These are phyloP conservation scores for Sesbania bispinosa DNA, from an alignment of 306 rosid species.

Conservation along the genomic window DNA sequence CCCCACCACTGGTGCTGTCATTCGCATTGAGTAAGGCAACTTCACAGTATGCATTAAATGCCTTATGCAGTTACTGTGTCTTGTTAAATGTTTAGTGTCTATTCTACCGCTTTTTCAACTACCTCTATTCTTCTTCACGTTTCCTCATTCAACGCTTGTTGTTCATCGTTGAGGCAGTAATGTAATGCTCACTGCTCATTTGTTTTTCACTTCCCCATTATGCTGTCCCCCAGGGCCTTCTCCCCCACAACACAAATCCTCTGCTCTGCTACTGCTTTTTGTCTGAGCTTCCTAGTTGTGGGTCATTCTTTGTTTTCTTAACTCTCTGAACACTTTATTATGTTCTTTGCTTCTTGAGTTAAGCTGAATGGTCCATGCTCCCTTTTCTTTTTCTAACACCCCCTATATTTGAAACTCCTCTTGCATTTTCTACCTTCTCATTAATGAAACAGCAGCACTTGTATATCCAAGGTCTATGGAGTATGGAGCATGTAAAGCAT, in stretches of 20 bases:
- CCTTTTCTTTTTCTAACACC: neutral
- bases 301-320: constrained; percentile 25
- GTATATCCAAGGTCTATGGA: neutral
- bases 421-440: neutral
- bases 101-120: constrained; percentile 37
- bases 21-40: constrained; percentile 22
- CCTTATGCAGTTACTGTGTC: constrained; percentile 13
- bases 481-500: neutral
- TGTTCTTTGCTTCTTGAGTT: constrained; percentile 16
- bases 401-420: neutral
- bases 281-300: neutral
- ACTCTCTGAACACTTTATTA: neutral
- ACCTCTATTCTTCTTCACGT: constrained; percentile 22
- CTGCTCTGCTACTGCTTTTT: neutral
- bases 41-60: constrained; percentile 10
- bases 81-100: constrained; percentile 14
- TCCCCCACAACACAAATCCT: too few relatives aligned
- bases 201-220: too few relatives aligned
- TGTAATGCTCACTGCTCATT: neutral
- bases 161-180: neutral
- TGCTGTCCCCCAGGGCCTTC: too few relatives aligned
- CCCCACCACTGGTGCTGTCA: neutral
- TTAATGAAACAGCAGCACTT: constrained; percentile 14
- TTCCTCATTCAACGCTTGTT: neutral
- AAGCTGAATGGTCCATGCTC: neutral